These are phyloP conservation scores for Fraxinus sp. DNA, from an alignment of 305 asterid genomes.

Conservation along the genomic window DNA sequence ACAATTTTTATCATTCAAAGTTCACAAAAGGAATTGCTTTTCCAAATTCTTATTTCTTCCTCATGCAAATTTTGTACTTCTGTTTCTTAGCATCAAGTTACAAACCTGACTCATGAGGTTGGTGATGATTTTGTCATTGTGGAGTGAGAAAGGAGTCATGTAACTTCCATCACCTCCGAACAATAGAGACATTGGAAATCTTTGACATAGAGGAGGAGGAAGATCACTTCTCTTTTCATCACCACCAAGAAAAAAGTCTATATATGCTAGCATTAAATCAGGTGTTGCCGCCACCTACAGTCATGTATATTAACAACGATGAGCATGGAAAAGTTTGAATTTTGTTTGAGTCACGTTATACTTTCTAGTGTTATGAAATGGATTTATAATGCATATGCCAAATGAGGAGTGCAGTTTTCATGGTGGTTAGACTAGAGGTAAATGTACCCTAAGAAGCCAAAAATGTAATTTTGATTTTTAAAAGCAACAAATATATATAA, in stretches of 20 bases:
- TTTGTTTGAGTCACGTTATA: not conserved
- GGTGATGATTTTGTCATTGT: constrained; percentile 80
- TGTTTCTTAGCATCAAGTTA: constrained; percentile 18
- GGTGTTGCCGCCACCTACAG: constrained; percentile 95
- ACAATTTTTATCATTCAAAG: not conserved
- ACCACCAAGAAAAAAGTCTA: constrained; percentile 97
- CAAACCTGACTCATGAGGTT: constrained; percentile 98
- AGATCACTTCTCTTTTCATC: constrained; percentile 94
- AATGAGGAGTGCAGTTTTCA: not conserved
- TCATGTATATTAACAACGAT: constrained; percentile 19
- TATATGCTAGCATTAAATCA: constrained; percentile 88
- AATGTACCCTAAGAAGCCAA: not conserved
- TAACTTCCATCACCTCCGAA: constrained; percentile 98
- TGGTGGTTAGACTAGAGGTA: not conserved
- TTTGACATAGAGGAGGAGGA: constrained; percentile 79
- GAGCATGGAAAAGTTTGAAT: constrained; percentile 18
- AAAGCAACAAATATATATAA: not conserved
- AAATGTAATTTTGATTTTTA: not conserved
- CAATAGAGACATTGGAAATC: constrained; percentile 82
- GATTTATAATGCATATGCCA: not conserved
- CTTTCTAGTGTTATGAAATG: not conserved
- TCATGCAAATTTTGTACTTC: not conserved
- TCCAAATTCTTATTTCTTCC: constrained; percentile 13
- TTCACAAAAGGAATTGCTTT: constrained; percentile 1
- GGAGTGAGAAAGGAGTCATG: constrained; percentile 89